Conservation (phyloP, 2,329 filamentous ascomycete genomes). For the Paecilomyces fulvus region DNA sequence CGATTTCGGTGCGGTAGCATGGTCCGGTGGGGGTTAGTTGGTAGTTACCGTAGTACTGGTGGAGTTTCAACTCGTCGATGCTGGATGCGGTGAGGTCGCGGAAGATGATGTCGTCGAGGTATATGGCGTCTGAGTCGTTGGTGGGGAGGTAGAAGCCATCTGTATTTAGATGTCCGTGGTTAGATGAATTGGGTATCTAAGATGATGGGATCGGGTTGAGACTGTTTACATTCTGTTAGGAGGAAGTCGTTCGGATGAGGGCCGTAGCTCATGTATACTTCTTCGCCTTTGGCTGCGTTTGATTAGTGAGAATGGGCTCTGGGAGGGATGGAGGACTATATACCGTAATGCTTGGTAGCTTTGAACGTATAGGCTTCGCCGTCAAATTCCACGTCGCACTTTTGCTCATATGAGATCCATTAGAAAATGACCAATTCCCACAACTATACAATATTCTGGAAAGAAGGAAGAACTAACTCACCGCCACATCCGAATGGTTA, state of each 20-base stretch:
- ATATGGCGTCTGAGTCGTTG: constrained; percentile 32
- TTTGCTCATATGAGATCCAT: neutral
- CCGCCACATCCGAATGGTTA: constrained; percentile 36
- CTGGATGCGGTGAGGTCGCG: constrained; percentile 19
- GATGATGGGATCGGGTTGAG: neutral
- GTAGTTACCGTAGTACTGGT: constrained; percentile 37
- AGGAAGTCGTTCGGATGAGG: constrained; percentile 37
- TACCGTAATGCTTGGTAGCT: constrained; percentile 27
- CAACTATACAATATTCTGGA: neutral
- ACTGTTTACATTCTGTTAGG: constrained; percentile 31
- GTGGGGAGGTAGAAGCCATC: constrained; percentile 36
- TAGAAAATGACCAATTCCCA: neutral
- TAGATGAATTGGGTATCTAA: too few relatives aligned
- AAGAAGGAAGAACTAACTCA: constrained; percentile 12
- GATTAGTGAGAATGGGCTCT: neutral
- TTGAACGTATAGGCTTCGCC: constrained; percentile 26
- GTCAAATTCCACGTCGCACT: constrained; percentile 34
- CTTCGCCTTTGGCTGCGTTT: constrained; percentile 29
- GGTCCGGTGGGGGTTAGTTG: constrained; percentile 28
- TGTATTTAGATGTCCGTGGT: constrained; percentile 8
- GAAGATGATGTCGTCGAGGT: constrained; percentile 35
- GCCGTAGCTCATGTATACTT: constrained; percentile 38
- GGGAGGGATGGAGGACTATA: neutral
- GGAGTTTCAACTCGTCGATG: constrained; percentile 24
- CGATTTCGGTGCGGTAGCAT: constrained; percentile 37